Percentiles rank a stretch among this genome's conserved stretches.
Conservation (phyloP, 495 filamentous ascomycete species). For the Halenospora varia region DNA sequence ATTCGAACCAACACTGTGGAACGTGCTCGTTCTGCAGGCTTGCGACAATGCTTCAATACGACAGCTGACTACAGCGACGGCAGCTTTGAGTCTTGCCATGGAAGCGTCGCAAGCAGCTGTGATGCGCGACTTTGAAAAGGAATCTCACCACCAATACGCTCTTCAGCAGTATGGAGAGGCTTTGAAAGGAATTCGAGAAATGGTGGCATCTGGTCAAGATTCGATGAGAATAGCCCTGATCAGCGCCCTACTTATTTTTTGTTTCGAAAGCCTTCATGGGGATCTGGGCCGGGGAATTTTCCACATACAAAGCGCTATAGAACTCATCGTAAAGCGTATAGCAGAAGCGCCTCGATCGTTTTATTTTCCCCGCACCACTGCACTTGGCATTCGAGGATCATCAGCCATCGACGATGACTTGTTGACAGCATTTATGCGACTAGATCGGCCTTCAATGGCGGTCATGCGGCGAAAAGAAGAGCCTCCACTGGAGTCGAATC, state of each 20-base stretch:
- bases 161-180: constrained; percentile 20
- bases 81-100: constrained; percentile 16
- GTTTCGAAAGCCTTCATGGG: constrained; percentile 20
- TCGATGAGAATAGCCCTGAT: constrained; percentile 13
- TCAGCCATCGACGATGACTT: constrained; percentile 13
- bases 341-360: constrained; percentile 10
- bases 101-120: not conserved
- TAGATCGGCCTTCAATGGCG: constrained; percentile 13
- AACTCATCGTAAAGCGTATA: constrained; percentile 14
- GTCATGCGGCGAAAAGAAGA: constrained; percentile 1
- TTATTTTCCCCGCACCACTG: not conserved
- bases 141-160: constrained; percentile 16
- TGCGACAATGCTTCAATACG: constrained; percentile 9
- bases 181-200: constrained; percentile 12
- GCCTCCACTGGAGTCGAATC: not conserved
- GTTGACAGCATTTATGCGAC: constrained; percentile 16
- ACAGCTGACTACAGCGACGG: constrained; percentile 9
- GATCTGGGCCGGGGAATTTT: constrained; percentile 9
- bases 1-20: constrained; percentile 16
- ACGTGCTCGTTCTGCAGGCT: constrained; percentile 9
- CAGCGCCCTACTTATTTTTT: constrained; percentile 17
- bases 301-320: constrained; percentile 19
- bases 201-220: constrained; percentile 2
- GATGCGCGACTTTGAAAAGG: not conserved
- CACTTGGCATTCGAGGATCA: not conserved